Evolutionary conservation across 768 basidiomycete genomes (phyloP).

Genomic region (Mycena kentingensis): DNA sequence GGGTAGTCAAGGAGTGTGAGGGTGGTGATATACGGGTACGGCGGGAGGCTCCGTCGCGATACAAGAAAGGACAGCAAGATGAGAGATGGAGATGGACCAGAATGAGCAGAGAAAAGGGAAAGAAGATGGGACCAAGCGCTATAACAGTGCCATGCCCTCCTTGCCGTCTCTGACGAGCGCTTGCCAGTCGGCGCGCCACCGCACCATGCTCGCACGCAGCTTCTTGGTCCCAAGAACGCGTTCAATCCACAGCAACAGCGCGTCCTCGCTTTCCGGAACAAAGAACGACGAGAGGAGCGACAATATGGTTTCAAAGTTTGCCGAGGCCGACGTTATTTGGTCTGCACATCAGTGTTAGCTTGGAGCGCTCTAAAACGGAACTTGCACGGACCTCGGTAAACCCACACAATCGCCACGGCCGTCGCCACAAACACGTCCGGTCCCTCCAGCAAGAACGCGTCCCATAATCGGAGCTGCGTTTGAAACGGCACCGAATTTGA

Average conservation of each 20-base stretch:
- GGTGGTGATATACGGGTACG: not conserved
- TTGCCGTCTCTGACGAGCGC: constrained; percentile 65
- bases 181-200: constrained; percentile 84
- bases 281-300: constrained; percentile 93
- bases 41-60: too few species aligned
- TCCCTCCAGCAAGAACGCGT: constrained; percentile 89
- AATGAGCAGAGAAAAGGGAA: constrained; percentile 9
- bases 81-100: not conserved
- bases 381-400: constrained; percentile 68
- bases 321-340: constrained; percentile 75
- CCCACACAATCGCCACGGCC: constrained; percentile 89
- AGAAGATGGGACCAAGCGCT: constrained; percentile 18
- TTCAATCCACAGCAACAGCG: constrained; percentile 81
- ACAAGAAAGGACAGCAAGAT: constrained; percentile 4
- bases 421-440: constrained; percentile 85
- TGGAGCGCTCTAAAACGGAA: constrained; percentile 1
- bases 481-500: constrained; percentile 95
- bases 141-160: constrained; percentile 63
- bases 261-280: constrained; percentile 87
- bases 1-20: constrained; percentile 20
- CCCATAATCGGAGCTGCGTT: constrained; percentile 93
- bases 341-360: constrained; percentile 46
- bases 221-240: constrained; percentile 59
- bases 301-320: constrained; percentile 89
- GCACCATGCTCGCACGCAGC: constrained; percentile 64